phyloP scores from a whole-genome alignment of 2,329 filamentous ascomycete species.

The Botrytis deweyae region DNA sequence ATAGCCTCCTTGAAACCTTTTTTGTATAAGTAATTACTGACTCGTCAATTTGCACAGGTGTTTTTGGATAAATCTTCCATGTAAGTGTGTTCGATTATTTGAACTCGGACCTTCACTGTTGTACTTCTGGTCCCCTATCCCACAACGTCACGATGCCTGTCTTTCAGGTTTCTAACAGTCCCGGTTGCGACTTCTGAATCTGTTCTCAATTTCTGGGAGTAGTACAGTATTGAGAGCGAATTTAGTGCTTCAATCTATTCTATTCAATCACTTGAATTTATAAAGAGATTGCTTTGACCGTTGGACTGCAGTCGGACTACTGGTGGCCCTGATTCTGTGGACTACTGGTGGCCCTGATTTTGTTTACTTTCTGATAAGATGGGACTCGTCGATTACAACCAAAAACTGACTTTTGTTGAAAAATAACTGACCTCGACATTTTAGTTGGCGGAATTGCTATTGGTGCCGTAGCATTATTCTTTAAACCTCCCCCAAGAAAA shows the following conservation, averaged over 20 bases:
- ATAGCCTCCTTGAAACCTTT: background rate
- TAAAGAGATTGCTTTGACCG: background rate
- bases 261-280: background rate
- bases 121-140: background rate
- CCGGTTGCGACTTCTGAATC: background rate
- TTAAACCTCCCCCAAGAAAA: conserved; percentile 44
- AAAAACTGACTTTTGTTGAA: background rate
- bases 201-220: background rate
- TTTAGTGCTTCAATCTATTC: background rate
- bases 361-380: background rate
- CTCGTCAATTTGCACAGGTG: conserved; percentile 22
- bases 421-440: conserved; percentile 31
- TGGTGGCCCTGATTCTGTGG: background rate
- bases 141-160: background rate
- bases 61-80: conserved; percentile 43
- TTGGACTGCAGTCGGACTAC: background rate
- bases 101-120: background rate
- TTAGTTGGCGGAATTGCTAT: conserved; percentile 45
- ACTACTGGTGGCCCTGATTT: background rate
- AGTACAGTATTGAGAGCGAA: background rate
- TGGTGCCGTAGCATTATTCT: conserved; percentile 45
- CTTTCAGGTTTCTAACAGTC: background rate
- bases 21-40: background rate
- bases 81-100: conserved; percentile 6
- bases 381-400: conserved; percentile 26